Base-by-base conservation (phyloP, 2,329 filamentous ascomycete species). In the Trichoderma cornu-damae region DNA sequence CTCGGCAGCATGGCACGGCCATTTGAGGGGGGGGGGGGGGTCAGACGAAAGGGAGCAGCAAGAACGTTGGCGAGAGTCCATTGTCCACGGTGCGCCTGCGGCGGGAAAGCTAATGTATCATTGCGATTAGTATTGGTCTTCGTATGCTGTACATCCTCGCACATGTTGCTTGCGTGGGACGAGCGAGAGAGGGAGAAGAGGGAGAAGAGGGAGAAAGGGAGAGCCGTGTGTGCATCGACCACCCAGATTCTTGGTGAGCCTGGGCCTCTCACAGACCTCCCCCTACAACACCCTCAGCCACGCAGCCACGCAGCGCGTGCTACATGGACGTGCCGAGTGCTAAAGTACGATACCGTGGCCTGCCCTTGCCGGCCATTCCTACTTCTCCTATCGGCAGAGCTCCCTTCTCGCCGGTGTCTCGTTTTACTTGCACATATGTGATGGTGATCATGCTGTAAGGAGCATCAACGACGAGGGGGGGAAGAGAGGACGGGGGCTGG, bases 21-120 rank as follows among this genome's bases (percentile, higher is more conserved):
- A 40, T 54, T 35, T n/a, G n/a, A n/a, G n/a, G 26, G 22, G 12
- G 35, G 26, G 6, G 28, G n/a, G 30, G 34, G 35, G 40, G 26
- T 42, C 34, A 55, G 30, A 35, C 26, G n/a, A 55, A 20, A 35
- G 16, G n/a, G 24, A 35, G 14, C 11, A 22, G 6, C 8, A 14
- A 43, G 37, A 47, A 22, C 28, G 18, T 28, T 47, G 24, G 16
- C 43, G 14, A 37, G 3, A n/a, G 9, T 32, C 51, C 42, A 22
- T 37, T 37, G 38, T 18, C 37, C 32, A 37, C n/a, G n/a, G 28
- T 43, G 54, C 42, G 50, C 38, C 48, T 61, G 53, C 52, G 57
- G 57, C 60, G 59, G 61, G 61, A 63, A 58, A 59, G 61, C 62
- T 62, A 63, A 64, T 59, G 61, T 61, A 60, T 46, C 56, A 43